Evolutionary conservation across 495 filamentous ascomycete genomes (phyloP).

Genomic region (Penicillium robsamsonii): DNA sequence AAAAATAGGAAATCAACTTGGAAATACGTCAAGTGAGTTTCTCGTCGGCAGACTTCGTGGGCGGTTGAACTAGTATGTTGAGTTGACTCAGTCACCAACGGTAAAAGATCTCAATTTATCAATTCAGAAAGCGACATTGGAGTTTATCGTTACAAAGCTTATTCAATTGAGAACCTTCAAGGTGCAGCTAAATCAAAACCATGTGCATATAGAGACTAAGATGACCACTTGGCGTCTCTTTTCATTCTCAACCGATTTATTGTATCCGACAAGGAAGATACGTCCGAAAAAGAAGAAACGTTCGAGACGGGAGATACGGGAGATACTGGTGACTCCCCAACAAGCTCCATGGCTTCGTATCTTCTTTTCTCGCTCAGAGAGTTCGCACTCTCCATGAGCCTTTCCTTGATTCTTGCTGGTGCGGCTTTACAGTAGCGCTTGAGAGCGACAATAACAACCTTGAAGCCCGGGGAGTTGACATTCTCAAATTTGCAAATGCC

Average conservation of each 20-base stretch:
- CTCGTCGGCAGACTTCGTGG: background rate
- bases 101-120: background rate
- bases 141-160: background rate
- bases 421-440: constrained; percentile 1
- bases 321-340: no score
- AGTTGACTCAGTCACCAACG: no score
- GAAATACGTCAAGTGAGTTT: background rate
- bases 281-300: no score
- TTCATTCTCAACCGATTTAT: background rate
- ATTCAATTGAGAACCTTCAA: background rate
- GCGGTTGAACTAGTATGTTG: no score
- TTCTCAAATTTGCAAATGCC: constrained; percentile 8
- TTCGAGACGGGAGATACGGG: no score
- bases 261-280: background rate
- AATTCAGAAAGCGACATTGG: background rate
- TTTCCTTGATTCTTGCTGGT: background rate
- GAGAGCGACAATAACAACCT: constrained; percentile 2
- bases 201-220: background rate
- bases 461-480: constrained; percentile 4
- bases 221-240: background rate
- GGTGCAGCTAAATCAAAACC: no score
- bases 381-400: constrained; percentile 3
- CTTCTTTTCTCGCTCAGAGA: constrained; percentile 1
- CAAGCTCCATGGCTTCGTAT: constrained; percentile 5
- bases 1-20: background rate